Conservation (phyloP, 768 basidiomycete genomes). For the Boletus sensibilis region DNA sequence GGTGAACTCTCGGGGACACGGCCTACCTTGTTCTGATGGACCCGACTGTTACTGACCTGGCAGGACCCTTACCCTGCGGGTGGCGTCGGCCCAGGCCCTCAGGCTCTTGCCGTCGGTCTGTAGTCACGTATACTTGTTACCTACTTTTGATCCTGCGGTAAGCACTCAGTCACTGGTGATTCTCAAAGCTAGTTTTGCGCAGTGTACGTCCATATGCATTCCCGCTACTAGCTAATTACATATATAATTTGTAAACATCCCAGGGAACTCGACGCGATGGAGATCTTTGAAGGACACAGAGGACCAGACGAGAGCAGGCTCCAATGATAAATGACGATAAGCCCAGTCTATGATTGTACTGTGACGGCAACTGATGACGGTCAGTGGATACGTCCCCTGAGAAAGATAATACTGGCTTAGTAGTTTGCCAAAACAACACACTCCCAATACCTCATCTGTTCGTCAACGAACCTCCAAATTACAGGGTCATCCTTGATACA, state of each 20-base stretch:
- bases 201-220: background rate
- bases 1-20: too few relatives aligned
- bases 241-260: background rate
- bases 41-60: background rate
- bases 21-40: background rate
- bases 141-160: background rate
- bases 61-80: background rate
- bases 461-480: background rate
- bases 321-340: background rate
- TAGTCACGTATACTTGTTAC: background rate
- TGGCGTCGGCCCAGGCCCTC: too few relatives aligned
- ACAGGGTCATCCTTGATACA: slow-evolving; percentile 8
- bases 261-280: background rate
- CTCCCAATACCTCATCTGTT: background rate
- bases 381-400: background rate
- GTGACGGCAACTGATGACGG: slow-evolving; percentile 3
- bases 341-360: background rate
- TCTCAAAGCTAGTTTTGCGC: background rate
- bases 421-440: background rate
- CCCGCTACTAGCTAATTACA: background rate
- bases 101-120: background rate
- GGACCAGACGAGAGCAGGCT: background rate
- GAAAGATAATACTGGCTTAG: background rate
- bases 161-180: background rate
- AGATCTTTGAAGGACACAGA: background rate